These are phyloP conservation scores for Xylariomycetidae sp. DNA, from an alignment of 2,329 filamentous ascomycete species.

Conservation along the genomic window DNA sequence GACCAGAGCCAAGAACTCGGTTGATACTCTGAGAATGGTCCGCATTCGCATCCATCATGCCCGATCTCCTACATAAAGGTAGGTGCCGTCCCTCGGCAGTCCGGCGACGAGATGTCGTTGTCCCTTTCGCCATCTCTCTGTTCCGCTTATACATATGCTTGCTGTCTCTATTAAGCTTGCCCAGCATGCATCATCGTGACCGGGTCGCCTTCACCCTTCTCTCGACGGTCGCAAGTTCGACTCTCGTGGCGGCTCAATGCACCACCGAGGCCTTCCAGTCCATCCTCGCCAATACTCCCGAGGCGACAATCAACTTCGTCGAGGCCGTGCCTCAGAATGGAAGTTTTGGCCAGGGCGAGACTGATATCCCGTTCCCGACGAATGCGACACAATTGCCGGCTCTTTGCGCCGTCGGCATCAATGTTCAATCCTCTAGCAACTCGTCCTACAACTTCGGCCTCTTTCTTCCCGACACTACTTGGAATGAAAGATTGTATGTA, in stretches of 20 bases:
- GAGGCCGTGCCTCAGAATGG: constrained; percentile 19
- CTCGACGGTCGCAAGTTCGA: too few species aligned
- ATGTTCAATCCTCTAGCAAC: constrained; percentile 23
- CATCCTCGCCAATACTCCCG: constrained; percentile 14
- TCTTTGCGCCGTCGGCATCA: constrained; percentile 25
- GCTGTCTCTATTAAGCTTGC: too few species aligned
- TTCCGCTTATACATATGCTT: too few species aligned
- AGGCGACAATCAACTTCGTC: constrained; percentile 19
- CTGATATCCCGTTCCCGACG: constrained; percentile 14
- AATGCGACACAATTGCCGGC: constrained; percentile 23
- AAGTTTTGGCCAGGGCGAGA: constrained; percentile 18
- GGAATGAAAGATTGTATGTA: constrained; percentile 27
- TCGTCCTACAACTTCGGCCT: constrained; percentile 27
- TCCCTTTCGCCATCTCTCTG: too few species aligned
- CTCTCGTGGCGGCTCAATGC: constrained; percentile 15
- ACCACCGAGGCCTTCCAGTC: constrained; percentile 15
- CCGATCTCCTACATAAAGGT: too few species aligned
- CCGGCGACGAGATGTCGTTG: too few species aligned
- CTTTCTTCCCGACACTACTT: constrained; percentile 25
- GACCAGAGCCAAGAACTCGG: too few species aligned
- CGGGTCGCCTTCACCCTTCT: too few species aligned
- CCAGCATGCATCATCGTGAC: too few species aligned
- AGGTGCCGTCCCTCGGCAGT: too few species aligned
- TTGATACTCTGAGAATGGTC: too few species aligned
- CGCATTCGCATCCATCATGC: too few species aligned